These are phyloP conservation scores for Neurospora sp. DNA, from an alignment of 495 filamentous ascomycete species.

Conservation along the genomic window DNA sequence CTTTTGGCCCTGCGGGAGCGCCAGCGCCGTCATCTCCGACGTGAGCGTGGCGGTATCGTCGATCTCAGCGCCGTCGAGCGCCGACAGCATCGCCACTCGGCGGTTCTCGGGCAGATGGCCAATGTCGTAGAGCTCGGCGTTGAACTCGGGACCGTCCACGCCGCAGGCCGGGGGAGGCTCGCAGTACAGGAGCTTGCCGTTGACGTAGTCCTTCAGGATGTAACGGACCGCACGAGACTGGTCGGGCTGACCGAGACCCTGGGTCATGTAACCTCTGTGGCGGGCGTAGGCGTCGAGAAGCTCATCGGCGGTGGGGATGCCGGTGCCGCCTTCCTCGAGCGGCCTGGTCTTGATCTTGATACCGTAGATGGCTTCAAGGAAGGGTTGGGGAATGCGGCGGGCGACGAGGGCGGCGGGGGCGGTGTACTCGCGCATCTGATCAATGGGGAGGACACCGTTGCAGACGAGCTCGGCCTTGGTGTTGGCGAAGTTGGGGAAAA, in stretches of 20 bases:
- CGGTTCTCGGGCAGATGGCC: slow-evolving; percentile 67
- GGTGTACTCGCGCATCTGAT: slow-evolving; percentile 90
- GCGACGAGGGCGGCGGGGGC: slow-evolving; percentile 83
- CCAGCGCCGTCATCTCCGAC: slow-evolving; percentile 30
- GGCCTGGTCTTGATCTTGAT: slow-evolving; percentile 77
- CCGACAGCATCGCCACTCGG: slow-evolving; percentile 46
- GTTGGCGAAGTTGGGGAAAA: slow-evolving; percentile 95
- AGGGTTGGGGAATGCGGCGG: slow-evolving; percentile 78
- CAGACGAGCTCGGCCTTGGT: slow-evolving; percentile 96
- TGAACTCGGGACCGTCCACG: slow-evolving; percentile 68
- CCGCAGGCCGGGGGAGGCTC: slow-evolving; percentile 67
- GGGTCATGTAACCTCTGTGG: slow-evolving; percentile 80
- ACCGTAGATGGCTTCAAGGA: slow-evolving; percentile 87
- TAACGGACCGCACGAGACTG: slow-evolving; percentile 85
- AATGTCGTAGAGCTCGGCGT: slow-evolving; percentile 75
- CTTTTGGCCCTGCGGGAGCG: slow-evolving; percentile 49
- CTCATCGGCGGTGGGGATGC: slow-evolving; percentile 79
- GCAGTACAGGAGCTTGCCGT: slow-evolving; percentile 85
- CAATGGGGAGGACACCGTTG: slow-evolving; percentile 92
- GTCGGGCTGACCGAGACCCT: slow-evolving; percentile 81
- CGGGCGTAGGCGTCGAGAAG: slow-evolving; percentile 76
- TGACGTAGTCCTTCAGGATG: slow-evolving; percentile 95
- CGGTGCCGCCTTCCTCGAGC: slow-evolving; percentile 87
- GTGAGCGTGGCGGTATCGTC: neutral
- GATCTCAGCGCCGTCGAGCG: slow-evolving; percentile 31